These are phyloP conservation scores for Potentilla sterilis DNA, from an alignment of 306 rosid genomes.

Conservation along the genomic window DNA sequence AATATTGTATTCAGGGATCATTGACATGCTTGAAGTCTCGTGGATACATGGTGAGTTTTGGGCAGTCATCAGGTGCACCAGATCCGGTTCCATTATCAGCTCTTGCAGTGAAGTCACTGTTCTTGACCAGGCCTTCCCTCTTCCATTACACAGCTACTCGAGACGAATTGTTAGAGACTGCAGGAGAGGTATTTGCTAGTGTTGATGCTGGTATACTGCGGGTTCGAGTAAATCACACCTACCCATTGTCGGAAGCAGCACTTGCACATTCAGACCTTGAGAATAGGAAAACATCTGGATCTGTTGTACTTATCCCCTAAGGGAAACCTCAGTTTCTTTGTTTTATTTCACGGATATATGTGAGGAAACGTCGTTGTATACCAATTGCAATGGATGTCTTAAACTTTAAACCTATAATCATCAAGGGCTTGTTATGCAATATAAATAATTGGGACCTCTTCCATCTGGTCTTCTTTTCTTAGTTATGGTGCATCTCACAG, in stretches of 20 bases:
- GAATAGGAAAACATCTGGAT: slow-evolving; percentile 74
- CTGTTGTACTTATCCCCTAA: slow-evolving; percentile 72
- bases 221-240: slow-evolving; percentile 78
- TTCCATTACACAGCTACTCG: slow-evolving; percentile 56
- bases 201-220: slow-evolving; percentile 53
- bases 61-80: slow-evolving; percentile 83
- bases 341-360: background rate
- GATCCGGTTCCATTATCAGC: slow-evolving; percentile 83
- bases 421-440: background rate
- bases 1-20: slow-evolving; percentile 59
- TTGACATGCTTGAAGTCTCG: slow-evolving; percentile 65
- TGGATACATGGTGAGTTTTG: slow-evolving; percentile 81
- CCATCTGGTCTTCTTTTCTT: background rate
- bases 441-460: background rate
- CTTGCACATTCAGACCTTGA: slow-evolving; percentile 82
- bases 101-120: slow-evolving; percentile 60
- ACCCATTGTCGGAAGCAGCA: slow-evolving; percentile 72
- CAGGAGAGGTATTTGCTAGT: slow-evolving; percentile 68
- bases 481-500: background rate
- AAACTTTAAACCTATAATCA: background rate
- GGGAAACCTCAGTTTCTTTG: background rate
- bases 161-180: slow-evolving; percentile 64
- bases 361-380: background rate
- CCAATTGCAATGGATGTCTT: background rate
- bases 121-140: slow-evolving; percentile 76